phyloP scores from a whole-genome alignment of 768 basidiomycete species.

The Suillus cothurnatus region DNA sequence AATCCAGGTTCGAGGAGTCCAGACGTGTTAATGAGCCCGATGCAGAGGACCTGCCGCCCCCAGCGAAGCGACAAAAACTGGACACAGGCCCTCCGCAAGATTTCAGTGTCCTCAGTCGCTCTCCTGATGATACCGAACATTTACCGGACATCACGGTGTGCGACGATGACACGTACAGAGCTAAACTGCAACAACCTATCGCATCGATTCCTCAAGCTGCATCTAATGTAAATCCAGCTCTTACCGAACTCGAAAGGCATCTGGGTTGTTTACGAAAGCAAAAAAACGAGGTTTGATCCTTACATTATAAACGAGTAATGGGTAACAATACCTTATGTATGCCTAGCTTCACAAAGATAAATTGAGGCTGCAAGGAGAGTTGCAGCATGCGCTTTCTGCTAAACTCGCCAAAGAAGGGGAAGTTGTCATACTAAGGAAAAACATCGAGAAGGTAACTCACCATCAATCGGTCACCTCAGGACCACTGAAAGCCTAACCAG shows the following conservation, averaged over 20 bases:
- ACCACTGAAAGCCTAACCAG: conserved; percentile 36
- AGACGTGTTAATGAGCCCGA: conserved; percentile 30
- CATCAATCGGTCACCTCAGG: background rate
- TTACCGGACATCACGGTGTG: conserved; percentile 67
- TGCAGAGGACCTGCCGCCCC: conserved; percentile 33
- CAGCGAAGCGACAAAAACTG: conserved; percentile 60
- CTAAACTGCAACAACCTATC: conserved; percentile 19
- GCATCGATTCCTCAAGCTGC: background rate
- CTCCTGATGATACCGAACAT: conserved; percentile 47
- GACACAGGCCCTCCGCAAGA: conserved; percentile 45
- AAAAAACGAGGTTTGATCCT: conserved; percentile 49
- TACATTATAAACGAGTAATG: conserved; percentile 9
- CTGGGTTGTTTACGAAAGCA: conserved; percentile 33
- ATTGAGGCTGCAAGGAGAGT: conserved; percentile 42
- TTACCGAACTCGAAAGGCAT: conserved; percentile 4
- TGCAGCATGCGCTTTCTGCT: conserved; percentile 50
- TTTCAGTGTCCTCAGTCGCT: conserved; percentile 23
- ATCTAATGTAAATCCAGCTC: background rate
- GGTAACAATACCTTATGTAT: conserved; percentile 15
- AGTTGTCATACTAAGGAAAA: conserved; percentile 63
- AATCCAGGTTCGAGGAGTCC: conserved; percentile 36
- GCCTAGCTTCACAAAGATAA: conserved; percentile 55
- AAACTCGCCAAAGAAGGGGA: conserved; percentile 70
- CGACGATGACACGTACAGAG: conserved; percentile 57
- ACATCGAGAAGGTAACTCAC: conserved; percentile 61